A percentile compares a stretch with the other conserved stretches of the same genome.
These are phyloP conservation scores for Mallotus japonicus DNA, from an alignment of 441 rosid genomes.

Conservation along the genomic window DNA sequence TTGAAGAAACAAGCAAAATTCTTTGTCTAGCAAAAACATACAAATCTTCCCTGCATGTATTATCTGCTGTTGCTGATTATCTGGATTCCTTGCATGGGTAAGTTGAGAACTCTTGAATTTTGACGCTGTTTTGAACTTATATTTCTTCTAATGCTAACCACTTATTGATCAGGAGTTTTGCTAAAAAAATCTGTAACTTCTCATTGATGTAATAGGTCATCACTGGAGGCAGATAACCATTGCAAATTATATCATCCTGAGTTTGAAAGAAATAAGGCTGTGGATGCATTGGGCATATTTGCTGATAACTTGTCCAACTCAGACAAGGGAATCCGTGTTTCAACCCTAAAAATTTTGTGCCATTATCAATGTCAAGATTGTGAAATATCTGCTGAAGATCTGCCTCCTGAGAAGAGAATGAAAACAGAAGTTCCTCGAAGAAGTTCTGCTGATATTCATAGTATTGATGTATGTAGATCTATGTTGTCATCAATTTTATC, in stretches of 20 bases:
- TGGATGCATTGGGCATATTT: constrained; percentile 48
- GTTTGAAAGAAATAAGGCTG: constrained; percentile 43
- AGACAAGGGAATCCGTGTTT: constrained; percentile 64
- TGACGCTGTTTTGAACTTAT: background rate
- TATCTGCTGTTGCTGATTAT: constrained; percentile 77
- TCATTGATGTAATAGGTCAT: constrained; percentile 38
- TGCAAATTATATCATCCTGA: constrained; percentile 40
- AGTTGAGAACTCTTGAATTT: constrained; percentile 27
- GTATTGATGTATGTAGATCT: constrained; percentile 50
- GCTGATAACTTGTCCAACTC: constrained; percentile 71
- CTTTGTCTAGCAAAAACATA: constrained; percentile 59
- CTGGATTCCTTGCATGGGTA: constrained; percentile 67
- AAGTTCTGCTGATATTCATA: constrained; percentile 26
- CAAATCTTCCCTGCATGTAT: constrained; percentile 66
- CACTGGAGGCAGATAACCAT: constrained; percentile 33
- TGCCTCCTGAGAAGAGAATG: constrained; percentile 46
- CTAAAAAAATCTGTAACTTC: background rate
- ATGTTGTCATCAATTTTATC: constrained; percentile 13
- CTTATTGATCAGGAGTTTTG: too few species aligned
- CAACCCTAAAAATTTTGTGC: constrained; percentile 78
- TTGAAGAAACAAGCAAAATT: constrained; percentile 51
- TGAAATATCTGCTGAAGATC: constrained; percentile 37
- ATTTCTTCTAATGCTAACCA: too few species aligned
- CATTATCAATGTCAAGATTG: constrained; percentile 49
- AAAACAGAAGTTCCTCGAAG: constrained; percentile 45